A percentile compares a stretch with the other conserved stretches of the same genome.
Evolutionary conservation across 2,329 filamentous ascomycete genomes (phyloP).

Genomic region (Colletotrichum australisinense): DNA sequence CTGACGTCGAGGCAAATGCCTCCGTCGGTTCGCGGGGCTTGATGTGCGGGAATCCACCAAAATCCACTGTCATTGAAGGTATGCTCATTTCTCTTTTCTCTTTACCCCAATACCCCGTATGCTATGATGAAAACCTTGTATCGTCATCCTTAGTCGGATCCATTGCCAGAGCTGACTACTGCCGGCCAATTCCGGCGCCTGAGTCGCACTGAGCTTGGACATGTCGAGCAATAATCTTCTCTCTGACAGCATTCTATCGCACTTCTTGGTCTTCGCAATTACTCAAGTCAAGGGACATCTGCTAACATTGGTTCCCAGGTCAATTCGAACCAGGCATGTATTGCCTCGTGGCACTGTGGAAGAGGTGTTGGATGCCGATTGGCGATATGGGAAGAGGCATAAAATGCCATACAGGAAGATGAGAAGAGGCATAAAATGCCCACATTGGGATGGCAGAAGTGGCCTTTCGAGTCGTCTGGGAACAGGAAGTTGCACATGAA

Average conservation of each 20-base stretch:
- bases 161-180: constrained; percentile 40
- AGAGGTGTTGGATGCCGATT: background rate
- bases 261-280: background rate
- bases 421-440: background rate
- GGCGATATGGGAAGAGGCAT: background rate
- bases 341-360: background rate
- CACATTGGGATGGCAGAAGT: background rate
- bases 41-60: constrained; percentile 11
- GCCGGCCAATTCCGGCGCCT: constrained; percentile 3
- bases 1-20: constrained; percentile 13
- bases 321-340: background rate
- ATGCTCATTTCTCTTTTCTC: constrained; percentile 9
- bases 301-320: background rate
- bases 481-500: background rate
- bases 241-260: constrained; percentile 53
- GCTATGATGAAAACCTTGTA: constrained; percentile 87
- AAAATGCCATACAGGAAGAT: background rate
- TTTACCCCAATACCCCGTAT: constrained; percentile 25
- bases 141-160: constrained; percentile 98
- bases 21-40: constrained; percentile 29
- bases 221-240: constrained; percentile 68
- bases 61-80: background rate
- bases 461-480: background rate
- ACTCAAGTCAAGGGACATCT: background rate
- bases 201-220: constrained; percentile 47